These are phyloP conservation scores for Oehlia diaphana DNA, from an alignment of 192 early-diverging fungal species.

Conservation along the genomic window DNA sequence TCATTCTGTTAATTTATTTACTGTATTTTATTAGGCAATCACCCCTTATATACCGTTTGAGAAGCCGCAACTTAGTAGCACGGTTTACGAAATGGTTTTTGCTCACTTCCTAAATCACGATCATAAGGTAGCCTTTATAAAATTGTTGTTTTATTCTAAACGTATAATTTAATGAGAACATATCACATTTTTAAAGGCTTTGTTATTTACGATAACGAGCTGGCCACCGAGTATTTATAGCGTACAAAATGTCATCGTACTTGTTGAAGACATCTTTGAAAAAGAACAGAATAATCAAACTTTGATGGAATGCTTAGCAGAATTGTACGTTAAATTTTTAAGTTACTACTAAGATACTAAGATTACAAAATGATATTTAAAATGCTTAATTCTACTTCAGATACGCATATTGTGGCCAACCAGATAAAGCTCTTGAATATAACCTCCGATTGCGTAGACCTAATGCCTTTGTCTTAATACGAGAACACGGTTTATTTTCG, in stretches of 20 bases:
- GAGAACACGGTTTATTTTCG: conserved; percentile 75
- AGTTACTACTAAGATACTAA: not conserved
- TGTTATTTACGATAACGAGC: conserved; percentile 60
- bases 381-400: conserved; percentile 36
- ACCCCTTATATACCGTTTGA: conserved; percentile 75
- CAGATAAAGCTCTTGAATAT: conserved; percentile 79
- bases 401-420: conserved; percentile 68
- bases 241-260: conserved; percentile 69
- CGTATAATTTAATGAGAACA: not conserved
- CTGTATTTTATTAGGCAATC: conserved; percentile 54
- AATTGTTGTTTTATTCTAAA: not conserved
- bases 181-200: conserved; percentile 32
- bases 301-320: conserved; percentile 72
- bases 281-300: conserved; percentile 56
- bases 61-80: conserved; percentile 70
- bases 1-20: not conserved
- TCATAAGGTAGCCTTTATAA: conserved; percentile 46
- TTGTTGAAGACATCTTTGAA: conserved; percentile 67
- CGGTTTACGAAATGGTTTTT: conserved; percentile 89
- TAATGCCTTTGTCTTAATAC: conserved; percentile 76
- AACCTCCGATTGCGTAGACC: conserved; percentile 71
- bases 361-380: not conserved
- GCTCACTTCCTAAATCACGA: conserved; percentile 68
- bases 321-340: conserved; percentile 54
- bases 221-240: conserved; percentile 86